phyloP scores from a whole-genome alignment of 371 early-diverging fungal species.

The Zopfochytrium polystomum region DNA sequence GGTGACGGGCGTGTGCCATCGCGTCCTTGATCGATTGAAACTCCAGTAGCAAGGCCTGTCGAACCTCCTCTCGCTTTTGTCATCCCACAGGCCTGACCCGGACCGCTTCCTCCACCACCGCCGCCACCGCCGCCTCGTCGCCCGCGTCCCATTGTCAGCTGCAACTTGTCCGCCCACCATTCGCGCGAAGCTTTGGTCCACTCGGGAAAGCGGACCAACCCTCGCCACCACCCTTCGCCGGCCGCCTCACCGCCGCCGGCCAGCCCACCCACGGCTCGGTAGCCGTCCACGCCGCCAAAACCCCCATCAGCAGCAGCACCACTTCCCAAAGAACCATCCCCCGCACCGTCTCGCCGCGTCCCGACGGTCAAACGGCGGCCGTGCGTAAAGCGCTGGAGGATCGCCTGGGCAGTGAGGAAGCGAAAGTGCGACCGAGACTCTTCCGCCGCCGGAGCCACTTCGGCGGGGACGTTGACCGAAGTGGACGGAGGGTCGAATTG shows the following conservation, averaged over 20 bases:
- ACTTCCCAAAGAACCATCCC: not conserved
- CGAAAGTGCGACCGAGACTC: too few relatives aligned
- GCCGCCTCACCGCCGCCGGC: not conserved
- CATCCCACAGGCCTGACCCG: not conserved
- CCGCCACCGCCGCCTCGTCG: not conserved
- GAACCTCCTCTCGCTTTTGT: not conserved
- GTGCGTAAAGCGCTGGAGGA: too few relatives aligned
- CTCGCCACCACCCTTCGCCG: not conserved
- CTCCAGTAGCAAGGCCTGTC: not conserved
- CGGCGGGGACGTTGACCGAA: too few relatives aligned
- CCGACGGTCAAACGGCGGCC: too few relatives aligned
- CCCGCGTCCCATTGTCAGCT: not conserved
- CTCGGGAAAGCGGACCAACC: too few relatives aligned
- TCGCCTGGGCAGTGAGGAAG: too few relatives aligned
- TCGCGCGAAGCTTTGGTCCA: too few relatives aligned
- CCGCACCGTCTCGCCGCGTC: too few relatives aligned
- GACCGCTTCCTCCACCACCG: not conserved
- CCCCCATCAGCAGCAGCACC: not conserved
- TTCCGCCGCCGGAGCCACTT: too few relatives aligned
- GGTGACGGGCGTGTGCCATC: not conserved
- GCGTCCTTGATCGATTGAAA: not conserved
- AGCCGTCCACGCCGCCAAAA: not conserved
- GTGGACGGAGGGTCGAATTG: too few relatives aligned
- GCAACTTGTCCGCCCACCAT: too few relatives aligned
- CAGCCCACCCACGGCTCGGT: not conserved